Evolutionary conservation across 2,329 filamentous ascomycete species (phyloP), one percentile per base, ranked within the genome.

Genomic region (Salinomyces thailandicus): DNA sequence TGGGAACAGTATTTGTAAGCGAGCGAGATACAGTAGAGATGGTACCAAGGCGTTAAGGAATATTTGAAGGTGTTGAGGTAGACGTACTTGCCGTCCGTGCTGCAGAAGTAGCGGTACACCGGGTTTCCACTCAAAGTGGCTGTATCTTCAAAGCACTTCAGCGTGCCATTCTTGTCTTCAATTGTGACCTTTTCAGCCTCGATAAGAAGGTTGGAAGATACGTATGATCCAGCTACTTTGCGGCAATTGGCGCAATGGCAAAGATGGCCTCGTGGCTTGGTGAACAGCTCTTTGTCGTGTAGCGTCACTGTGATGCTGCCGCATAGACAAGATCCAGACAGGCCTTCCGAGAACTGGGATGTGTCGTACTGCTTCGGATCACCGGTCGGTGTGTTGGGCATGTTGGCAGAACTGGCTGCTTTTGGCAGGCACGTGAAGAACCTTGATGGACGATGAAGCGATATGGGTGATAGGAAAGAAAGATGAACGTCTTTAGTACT

Each of bases 241-340:
- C 67, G 62, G 52, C 68, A 72, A 42, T 71, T 73, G 20, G 57
- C 51, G 51, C 69, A 72, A 43, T 71, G 65, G 50, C 68, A 72
- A 5, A 71, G 50, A 44, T 68, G 63, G 2, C 68, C 67, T 18
- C 64, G 52, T 5, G 58, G 58, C 20, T 55, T 55, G 8, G 55
- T 58, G 49, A 70, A 71, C 15, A 71, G 62, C 13, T 69, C 63
- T 9, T 47, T 43, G 42, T 71, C 68, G 40, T 58, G 58, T 47
- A 72, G 65, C 6, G 60, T 68, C 2, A 71, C 65, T n/a, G 52
- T 62, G 15, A 72, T 63, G 38, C 60, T 57, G 35, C 63, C 63
- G 50, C 66, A 69, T 26, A 67, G 59, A 43, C 67, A 71, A 5
- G 60, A 58, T 9, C 63, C 62, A 16, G 52, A 51, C 9, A 67